Conservation (phyloP, 177 flowering plant genomes). For the Vitis hybrid region DNA sequence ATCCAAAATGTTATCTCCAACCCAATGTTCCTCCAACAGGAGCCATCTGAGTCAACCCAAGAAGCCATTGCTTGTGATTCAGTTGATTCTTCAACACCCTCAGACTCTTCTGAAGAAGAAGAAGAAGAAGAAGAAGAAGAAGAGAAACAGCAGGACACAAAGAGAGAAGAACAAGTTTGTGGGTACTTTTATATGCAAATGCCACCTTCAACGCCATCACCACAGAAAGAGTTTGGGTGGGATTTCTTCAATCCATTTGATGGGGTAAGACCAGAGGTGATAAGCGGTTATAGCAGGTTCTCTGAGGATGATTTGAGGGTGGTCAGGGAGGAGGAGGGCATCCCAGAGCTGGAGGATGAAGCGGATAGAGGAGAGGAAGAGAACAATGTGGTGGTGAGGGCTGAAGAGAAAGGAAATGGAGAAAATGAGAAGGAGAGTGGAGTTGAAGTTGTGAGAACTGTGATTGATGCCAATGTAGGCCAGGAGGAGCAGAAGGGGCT, state of each 20-base stretch:
- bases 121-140: slow-evolving; percentile 17
- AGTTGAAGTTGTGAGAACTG: slow-evolving; percentile 32
- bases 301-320: slow-evolving; percentile 77
- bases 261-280: slow-evolving; percentile 51
- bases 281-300: slow-evolving; percentile 44
- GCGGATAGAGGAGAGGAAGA: slow-evolving; percentile 33
- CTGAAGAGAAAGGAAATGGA: slow-evolving; percentile 24
- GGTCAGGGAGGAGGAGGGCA: slow-evolving; percentile 93
- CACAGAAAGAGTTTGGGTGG: slow-evolving; percentile 82
- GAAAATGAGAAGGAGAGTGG: slow-evolving; percentile 19
- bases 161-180: slow-evolving; percentile 20
- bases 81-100: slow-evolving; percentile 23
- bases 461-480: slow-evolving; percentile 21
- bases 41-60: slow-evolving; percentile 47
- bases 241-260: slow-evolving; percentile 89
- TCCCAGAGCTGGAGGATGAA: slow-evolving; percentile 90
- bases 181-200: slow-evolving; percentile 50
- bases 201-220: slow-evolving; percentile 62
- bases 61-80: slow-evolving; percentile 36
- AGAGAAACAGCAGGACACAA: slow-evolving; percentile 10
- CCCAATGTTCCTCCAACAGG: slow-evolving; percentile 70
- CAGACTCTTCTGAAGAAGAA: slow-evolving; percentile 46
- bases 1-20: slow-evolving; percentile 47
- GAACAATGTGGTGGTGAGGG: slow-evolving; percentile 27
- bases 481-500: slow-evolving; percentile 57